Conservation (phyloP, 202 grass and related monocot genomes). For the Schoenoplectus triqueter region DNA sequence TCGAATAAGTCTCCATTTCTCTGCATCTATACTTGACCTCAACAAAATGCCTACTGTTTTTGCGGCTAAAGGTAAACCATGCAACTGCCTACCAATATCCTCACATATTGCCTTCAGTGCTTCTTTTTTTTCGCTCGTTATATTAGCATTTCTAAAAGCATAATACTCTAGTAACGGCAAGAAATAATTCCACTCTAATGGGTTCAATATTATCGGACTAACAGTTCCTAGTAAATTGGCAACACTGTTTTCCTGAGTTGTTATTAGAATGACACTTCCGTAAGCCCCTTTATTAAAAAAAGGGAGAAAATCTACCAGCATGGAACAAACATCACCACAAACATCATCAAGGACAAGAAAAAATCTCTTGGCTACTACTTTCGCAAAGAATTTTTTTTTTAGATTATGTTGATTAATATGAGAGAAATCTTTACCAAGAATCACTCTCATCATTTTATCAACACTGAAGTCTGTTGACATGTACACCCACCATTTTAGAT, state of each 20-base stretch:
- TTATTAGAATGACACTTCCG: background rate
- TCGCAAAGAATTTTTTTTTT: no score
- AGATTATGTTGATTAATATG: background rate
- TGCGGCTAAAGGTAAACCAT: slow-evolving; percentile 36
- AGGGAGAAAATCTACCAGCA: background rate
- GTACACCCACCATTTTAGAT: slow-evolving; percentile 50
- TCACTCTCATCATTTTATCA: slow-evolving; percentile 8
- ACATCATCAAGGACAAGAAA: slow-evolving; percentile 2
- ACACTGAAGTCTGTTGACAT: slow-evolving; percentile 35
- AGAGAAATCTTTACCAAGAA: slow-evolving; percentile 29
- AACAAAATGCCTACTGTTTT: slow-evolving; percentile 41
- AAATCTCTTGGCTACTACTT: slow-evolving; percentile 31
- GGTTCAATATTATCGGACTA: background rate
- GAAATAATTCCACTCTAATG: background rate
- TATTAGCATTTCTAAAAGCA: slow-evolving; percentile 7
- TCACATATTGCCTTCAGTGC: slow-evolving; percentile 37
- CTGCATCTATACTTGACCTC: slow-evolving; percentile 9
- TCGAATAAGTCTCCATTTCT: slow-evolving; percentile 40
- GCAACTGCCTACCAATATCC: slow-evolving; percentile 43
- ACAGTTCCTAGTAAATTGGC: background rate
- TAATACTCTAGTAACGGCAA: background rate
- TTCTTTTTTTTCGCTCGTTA: background rate
- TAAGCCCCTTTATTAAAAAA: background rate
- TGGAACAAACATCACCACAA: background rate
- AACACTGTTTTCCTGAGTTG: background rate